Evolutionary conservation across 495 filamentous ascomycete genomes (phyloP).

Genomic region (Aspergillus funiculosus): DNA sequence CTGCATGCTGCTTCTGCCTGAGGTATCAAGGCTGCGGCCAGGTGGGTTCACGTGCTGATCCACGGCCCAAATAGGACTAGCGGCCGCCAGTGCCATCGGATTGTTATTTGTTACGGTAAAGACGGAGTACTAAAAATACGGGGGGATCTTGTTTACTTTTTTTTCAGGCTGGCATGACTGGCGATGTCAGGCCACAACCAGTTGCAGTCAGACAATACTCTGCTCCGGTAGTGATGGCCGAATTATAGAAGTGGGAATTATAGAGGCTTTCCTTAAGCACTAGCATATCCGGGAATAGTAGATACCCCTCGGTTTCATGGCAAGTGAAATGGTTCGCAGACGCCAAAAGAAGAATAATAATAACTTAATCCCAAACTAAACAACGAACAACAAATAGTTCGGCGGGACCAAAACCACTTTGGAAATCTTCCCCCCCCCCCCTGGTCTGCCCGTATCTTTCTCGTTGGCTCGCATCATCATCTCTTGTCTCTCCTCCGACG

Average conservation of each 20-base stretch:
- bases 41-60: conserved; percentile 13
- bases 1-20: conserved; percentile 8
- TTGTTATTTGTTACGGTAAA: no score
- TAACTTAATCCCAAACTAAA: conserved; percentile 6
- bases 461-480: conserved; percentile 14
- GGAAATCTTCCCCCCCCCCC: conserved; percentile 11
- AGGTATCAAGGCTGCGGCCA: background rate
- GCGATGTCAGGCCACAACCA: conserved; percentile 12
- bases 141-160: conserved; percentile 21
- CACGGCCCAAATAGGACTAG: background rate
- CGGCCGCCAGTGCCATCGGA: conserved; percentile 8
- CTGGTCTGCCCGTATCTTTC: conserved; percentile 18
- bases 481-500: background rate
- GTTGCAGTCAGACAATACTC: no score
- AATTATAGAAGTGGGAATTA: no score
- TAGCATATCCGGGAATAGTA: no score
- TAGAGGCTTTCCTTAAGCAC: no score
- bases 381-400: conserved; percentile 20
- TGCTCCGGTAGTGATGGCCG: no score
- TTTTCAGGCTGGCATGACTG: background rate
- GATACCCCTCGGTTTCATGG: no score
- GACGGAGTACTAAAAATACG: conserved; percentile 17
- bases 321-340: no score
- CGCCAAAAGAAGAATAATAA: background rate
- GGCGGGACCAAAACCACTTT: conserved; percentile 14